These are phyloP conservation scores for Pichia sp. DNA, from an alignment of 1,139 yeast species.

Conservation along the genomic window DNA sequence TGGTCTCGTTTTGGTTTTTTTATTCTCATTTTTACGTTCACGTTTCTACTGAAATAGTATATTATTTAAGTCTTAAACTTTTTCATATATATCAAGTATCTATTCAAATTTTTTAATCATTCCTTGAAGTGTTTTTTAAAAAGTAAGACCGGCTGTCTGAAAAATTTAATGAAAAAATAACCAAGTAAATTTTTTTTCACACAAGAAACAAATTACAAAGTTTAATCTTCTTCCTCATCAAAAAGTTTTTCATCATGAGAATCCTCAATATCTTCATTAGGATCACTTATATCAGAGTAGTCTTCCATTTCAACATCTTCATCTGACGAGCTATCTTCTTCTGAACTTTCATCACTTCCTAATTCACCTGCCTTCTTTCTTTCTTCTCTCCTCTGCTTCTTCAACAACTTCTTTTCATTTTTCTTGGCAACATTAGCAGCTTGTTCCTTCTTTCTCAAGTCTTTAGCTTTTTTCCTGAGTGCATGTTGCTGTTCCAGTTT, in stretches of 20 bases:
- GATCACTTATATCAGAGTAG: constrained; percentile 13
- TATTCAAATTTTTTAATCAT: neutral
- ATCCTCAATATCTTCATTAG: constrained; percentile 16
- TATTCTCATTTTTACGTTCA: neutral
- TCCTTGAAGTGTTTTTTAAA: neutral
- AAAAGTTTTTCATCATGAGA: constrained; percentile 22
- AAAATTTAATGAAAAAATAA: neutral
- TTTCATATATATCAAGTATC: neutral
- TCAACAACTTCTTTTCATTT: constrained; percentile 66
- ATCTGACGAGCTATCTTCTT: constrained; percentile 21
- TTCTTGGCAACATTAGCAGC: constrained; percentile 74
- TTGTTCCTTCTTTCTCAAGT: constrained; percentile 71
- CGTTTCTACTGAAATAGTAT: neutral
- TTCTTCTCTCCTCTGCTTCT: constrained; percentile 67
- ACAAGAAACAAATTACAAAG: no score
- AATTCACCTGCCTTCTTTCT: constrained; percentile 41
- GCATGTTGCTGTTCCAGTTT: constrained; percentile 66
- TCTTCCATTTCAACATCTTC: constrained; percentile 22
- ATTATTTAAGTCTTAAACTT: neutral
- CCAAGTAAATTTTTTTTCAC: no score
- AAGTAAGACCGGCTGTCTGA: neutral
- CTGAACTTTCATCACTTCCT: constrained; percentile 24
- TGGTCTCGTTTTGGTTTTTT: neutral
- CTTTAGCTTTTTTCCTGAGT: constrained; percentile 56
- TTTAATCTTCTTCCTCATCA: constrained; percentile 13